These are phyloP conservation scores for Candida rishiriensis DNA, from an alignment of 805 yeast species.

Conservation along the genomic window DNA sequence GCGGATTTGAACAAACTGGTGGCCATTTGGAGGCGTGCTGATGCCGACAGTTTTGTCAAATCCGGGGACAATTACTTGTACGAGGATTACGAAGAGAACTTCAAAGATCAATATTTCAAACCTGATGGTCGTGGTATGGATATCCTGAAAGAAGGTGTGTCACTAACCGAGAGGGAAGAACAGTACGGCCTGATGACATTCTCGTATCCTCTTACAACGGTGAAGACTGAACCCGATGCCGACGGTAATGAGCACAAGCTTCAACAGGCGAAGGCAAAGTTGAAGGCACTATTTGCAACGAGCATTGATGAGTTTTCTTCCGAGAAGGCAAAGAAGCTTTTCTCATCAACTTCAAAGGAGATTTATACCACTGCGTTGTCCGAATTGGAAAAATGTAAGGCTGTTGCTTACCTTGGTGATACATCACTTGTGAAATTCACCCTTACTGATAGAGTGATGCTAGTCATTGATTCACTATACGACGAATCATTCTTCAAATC, in stretches of 20 bases:
- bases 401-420: slow-evolving; percentile 45
- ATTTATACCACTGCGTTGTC: slow-evolving; percentile 45
- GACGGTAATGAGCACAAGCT: slow-evolving; percentile 15
- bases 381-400: slow-evolving; percentile 51
- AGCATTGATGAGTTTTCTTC: slow-evolving; percentile 44
- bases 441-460: slow-evolving; percentile 49
- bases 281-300: slow-evolving; percentile 59
- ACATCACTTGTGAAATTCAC: slow-evolving; percentile 50
- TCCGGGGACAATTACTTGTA: slow-evolving; percentile 26
- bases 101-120: slow-evolving; percentile 39
- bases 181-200: slow-evolving; percentile 44
- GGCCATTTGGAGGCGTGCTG: slow-evolving; percentile 58
- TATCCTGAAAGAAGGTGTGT: slow-evolving; percentile 44
- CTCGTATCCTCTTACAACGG: slow-evolving; percentile 25
- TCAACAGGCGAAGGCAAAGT: slow-evolving; percentile 36
- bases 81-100: slow-evolving; percentile 43
- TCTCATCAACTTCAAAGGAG: slow-evolving; percentile 41
- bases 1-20: slow-evolving; percentile 50
- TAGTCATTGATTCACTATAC: slow-evolving; percentile 35
- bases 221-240: slow-evolving; percentile 11
- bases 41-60: slow-evolving; percentile 29
- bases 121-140: slow-evolving; percentile 33
- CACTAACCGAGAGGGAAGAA: slow-evolving; percentile 70
- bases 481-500: slow-evolving; percentile 37
- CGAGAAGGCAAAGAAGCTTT: slow-evolving; percentile 40